phyloP scores from a whole-genome alignment of 805 yeast species.

The Saccharomycopsis oosterbeekiorum region DNA sequence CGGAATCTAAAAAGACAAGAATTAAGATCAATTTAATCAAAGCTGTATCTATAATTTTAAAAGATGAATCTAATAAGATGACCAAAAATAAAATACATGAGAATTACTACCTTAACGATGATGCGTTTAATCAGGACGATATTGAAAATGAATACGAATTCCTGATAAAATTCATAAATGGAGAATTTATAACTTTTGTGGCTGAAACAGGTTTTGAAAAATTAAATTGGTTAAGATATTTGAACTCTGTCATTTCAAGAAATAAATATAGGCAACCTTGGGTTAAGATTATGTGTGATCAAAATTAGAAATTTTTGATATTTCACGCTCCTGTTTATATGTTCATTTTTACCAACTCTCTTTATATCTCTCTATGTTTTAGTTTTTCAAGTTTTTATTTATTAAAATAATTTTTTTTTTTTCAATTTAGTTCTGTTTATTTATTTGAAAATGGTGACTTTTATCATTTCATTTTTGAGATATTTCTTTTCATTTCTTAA shows the following conservation, averaged over 20 bases:
- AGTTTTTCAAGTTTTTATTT: background rate
- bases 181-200: background rate
- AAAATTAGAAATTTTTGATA: background rate
- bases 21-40: constrained; percentile 67
- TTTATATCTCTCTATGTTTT: background rate
- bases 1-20: constrained; percentile 51
- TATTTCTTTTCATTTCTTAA: background rate
- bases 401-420: background rate
- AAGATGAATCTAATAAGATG: background rate
- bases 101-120: background rate
- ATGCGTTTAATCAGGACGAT: background rate
- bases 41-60: constrained; percentile 29
- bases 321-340: too few species aligned
- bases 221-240: background rate
- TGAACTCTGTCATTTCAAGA: background rate
- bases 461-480: background rate
- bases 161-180: background rate
- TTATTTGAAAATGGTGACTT: background rate
- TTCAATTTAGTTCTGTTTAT: too few species aligned
- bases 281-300: background rate
- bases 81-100: background rate
- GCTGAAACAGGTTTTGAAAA: background rate
- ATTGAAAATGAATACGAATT: background rate
- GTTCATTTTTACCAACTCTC: background rate
- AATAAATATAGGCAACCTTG: background rate